A percentile compares a stretch with the other conserved stretches of the same genome.
These are phyloP conservation scores for Phialocephala sp. DNA, from an alignment of 2,329 filamentous ascomycete genomes.

Conservation along the genomic window DNA sequence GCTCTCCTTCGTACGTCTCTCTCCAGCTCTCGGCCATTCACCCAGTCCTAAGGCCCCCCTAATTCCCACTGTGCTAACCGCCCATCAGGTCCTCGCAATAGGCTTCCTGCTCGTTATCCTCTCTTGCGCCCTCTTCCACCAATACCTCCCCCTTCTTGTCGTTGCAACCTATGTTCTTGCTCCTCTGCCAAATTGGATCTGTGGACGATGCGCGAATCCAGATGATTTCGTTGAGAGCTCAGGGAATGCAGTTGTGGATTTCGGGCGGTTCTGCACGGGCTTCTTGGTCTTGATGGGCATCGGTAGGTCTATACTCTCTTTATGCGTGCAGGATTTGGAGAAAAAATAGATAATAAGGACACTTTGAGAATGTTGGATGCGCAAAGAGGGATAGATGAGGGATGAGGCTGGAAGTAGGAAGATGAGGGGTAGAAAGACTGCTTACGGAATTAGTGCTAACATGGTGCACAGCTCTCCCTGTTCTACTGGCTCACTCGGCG, in stretches of 20 bases:
- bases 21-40: conserved; percentile 6
- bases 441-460: conserved; percentile 21
- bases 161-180: conserved; percentile 95
- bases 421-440: neutral
- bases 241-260: conserved; percentile 84
- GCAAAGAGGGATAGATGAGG: neutral
- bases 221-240: conserved; percentile 91
- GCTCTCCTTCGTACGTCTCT: conserved; percentile 81
- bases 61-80: neutral
- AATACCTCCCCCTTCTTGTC: conserved; percentile 93
- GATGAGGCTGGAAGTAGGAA: neutral
- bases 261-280: conserved; percentile 91
- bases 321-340: neutral
- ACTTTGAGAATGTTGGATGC: neutral
- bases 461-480: conserved; percentile 72
- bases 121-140: conserved; percentile 91
- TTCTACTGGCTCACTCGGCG: conserved; percentile 84
- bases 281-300: conserved; percentile 98
- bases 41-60: neutral
- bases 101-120: conserved; percentile 99
- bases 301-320: conserved; percentile 63
- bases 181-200: conserved; percentile 96
- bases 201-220: conserved; percentile 82
- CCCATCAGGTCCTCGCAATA: conserved; percentile 80
- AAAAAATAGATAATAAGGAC: neutral